Evolutionary conservation across 441 rosid genomes (phyloP).

Genomic region (Croton setiger): DNA sequence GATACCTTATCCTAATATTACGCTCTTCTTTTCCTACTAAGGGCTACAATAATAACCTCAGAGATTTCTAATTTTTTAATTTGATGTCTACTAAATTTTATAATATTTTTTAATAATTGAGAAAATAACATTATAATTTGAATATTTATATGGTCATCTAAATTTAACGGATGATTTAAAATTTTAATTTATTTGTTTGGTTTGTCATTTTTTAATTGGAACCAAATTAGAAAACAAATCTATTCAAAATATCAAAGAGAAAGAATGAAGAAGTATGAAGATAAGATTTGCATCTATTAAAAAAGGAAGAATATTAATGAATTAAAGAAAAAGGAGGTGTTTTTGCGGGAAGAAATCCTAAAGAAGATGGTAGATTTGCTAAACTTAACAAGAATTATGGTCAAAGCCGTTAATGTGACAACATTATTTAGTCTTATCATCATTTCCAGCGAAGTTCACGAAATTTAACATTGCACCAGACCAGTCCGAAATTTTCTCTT

Average conservation of each 20-base stretch:
- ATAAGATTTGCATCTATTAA: neutral
- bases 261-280: too few species aligned
- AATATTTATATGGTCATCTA: too few species aligned
- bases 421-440: neutral
- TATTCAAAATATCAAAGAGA: too few species aligned
- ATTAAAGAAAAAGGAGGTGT: neutral
- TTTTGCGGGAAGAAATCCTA: neutral
- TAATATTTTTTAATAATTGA: too few species aligned
- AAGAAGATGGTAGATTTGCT: neutral
- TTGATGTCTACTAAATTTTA: too few species aligned
- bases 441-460: neutral
- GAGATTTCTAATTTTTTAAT: too few species aligned
- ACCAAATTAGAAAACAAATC: too few species aligned
- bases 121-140: too few species aligned
- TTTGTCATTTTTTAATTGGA: too few species aligned
- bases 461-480: neutral
- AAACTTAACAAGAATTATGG: slow-evolving; percentile 6
- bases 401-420: neutral
- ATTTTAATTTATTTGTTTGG: too few species aligned
- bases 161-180: too few species aligned
- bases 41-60: too few species aligned
- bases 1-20: slow-evolving; percentile 24
- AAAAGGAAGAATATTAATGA: neutral
- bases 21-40: neutral
- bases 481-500: slow-evolving; percentile 5